Evolutionary conservation across 2,329 filamentous ascomycete genomes (phyloP), one percentile per base, ranked within the genome.

Genomic region (Madurella mycetomatis): DNA sequence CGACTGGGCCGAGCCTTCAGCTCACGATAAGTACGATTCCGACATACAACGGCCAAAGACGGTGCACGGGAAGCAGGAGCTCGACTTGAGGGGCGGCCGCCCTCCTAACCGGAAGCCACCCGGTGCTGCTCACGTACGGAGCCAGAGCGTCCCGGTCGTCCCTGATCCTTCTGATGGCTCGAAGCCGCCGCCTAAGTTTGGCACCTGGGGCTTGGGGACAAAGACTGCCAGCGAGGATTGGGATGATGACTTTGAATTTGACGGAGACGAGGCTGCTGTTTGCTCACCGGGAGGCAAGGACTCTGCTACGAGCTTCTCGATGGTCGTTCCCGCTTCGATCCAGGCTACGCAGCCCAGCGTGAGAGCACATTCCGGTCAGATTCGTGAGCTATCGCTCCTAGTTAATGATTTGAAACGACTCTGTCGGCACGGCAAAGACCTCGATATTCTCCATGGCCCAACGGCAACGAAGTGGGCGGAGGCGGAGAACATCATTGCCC

Each of bases 161-260:
- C 85, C 85, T 34, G 88, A 90, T 63, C 71, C 63, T 70, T 76
- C 70, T 57, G 86, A 79, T 67, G 78, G 69, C 65, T 70, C 69
- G 65, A 87, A 73, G 69, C 76, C 69, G 65, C 57, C 81, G 1
- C 73, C 79, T 50, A 92, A 91, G 64, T 92, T 90, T 65, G 87
- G 88, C 42, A 92, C 88, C 1, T 92, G 88, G 88, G 88, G 87
- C 2, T 73, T 90, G 41, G 84, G 86, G n/a, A 85, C 83, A 58
- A 92, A 92, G 69, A 86, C 83, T 15, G 85, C 85, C 11, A 92
- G 86, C 57, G 90, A 95, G 67, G 89, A 94, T 65, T 95, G 90
- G 90, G 90, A 92, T 63, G 88, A 92, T 59, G 90, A 95, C 67
- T 94, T 95, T 63, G 88, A 92, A 56, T 92, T 92, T 66, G 79